phyloP scores from a whole-genome alignment of 78 protist genomes.

The Tieghemostelium lacteum region DNA sequence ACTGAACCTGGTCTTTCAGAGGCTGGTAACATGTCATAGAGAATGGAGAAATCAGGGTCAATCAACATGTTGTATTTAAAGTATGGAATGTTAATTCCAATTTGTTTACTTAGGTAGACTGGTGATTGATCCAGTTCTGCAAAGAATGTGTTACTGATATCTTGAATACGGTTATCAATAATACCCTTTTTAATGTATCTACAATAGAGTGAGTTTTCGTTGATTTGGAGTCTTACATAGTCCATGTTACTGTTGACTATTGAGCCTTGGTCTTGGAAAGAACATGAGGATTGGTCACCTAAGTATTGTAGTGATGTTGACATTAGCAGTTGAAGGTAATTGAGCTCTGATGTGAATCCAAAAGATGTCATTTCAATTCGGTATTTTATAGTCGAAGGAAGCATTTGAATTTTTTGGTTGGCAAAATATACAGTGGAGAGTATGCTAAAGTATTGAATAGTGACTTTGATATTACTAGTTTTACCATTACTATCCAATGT shows the following conservation, averaged over 20 bases:
- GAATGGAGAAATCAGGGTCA: no score
- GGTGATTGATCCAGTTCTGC: neutral
- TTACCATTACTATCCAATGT: neutral
- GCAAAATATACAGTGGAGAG: no score
- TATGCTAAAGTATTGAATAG: neutral
- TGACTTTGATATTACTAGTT: neutral
- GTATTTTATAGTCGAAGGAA: slow-evolving; percentile 15
- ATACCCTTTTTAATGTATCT: neutral
- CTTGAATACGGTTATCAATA: neutral
- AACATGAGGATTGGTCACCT: neutral
- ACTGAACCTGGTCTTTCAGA: neutral
- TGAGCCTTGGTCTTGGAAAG: neutral
- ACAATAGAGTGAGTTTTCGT: neutral
- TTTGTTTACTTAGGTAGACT: no score
- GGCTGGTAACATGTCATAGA: neutral
- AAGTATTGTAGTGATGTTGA: neutral
- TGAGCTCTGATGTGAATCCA: neutral
- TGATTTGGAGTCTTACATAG: neutral
- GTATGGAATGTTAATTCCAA: no score
- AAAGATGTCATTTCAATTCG: neutral
- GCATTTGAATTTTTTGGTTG: neutral
- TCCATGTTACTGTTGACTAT: neutral
- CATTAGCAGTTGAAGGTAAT: slow-evolving; percentile 8
- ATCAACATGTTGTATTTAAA: no score
- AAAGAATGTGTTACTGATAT: neutral